Evolutionary conservation across 495 filamentous ascomycete genomes (phyloP), one percentile per base, ranked within the genome.

Genomic region (Xylaria intraflava): DNA sequence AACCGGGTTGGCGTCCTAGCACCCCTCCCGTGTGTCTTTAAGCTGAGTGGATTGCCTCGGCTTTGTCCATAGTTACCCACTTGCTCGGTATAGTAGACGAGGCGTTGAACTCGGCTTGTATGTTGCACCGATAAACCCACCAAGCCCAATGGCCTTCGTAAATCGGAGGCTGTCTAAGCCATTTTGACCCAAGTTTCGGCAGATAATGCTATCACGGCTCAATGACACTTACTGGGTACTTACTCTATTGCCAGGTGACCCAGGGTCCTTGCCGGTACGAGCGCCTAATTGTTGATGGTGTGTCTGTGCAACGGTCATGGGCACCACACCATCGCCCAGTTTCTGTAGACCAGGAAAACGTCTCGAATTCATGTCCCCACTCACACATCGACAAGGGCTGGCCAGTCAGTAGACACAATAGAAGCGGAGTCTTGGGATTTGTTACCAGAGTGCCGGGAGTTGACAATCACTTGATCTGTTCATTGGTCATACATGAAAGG

Each of bases 291-390:
- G n/a, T n/a, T n/a, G n/a, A n/a, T n/a, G 9, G 19, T 20, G 44
- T 22, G 52, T 35, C 33, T 54, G 39, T 47, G 35, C 43, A 20
- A 53, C 51, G 6, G 20, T 36, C 11, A 30, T 27, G 38, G 24
- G 29, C 49, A 46, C 29, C 38, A 30, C 17, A 35, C 31, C 14
- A 35, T 33, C 38, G 30, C 19, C 17, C 38, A 22, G 14, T 1
- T 29, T 38, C 19, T 9, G 29, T 9, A 40, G 44, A 43, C n/a
- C 19, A 35, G 36, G 24, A 48, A 33, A 30, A 11, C 35, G 52
- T 27, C 31, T 38, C 46, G 45, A 20, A 27, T 35, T 31, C 24
- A 33, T 43, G 24, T 26, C 12, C 29, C 30, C 42, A 49, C 36
- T 40, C 42, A 23, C 36, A 43, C 1, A n/a, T 49, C 45, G 30